These are phyloP conservation scores for Alliaria petiolata DNA, from an alignment of 345 rosid genomes.

Conservation along the genomic window DNA sequence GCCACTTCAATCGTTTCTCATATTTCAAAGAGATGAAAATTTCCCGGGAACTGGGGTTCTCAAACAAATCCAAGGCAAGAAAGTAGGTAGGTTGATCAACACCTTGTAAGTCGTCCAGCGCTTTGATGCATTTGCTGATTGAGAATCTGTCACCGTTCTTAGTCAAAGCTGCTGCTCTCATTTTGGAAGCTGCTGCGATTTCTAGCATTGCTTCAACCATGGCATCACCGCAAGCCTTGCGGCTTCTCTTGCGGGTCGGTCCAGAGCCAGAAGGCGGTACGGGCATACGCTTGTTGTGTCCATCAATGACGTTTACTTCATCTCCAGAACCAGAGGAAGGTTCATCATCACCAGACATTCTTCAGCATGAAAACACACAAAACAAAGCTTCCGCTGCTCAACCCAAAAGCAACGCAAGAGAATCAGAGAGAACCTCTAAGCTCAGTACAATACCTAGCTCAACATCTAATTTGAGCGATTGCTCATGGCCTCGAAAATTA, in stretches of 20 bases:
- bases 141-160: conserved; percentile 72
- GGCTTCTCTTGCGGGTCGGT: conserved; percentile 51
- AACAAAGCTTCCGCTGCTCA: not conserved
- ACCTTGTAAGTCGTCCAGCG: conserved; percentile 71
- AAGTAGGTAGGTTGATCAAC: conserved; percentile 61
- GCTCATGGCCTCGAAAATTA: not conserved
- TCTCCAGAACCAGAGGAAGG: conserved; percentile 27
- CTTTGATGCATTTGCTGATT: conserved; percentile 81
- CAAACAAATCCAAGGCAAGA: conserved; percentile 74
- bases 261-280: conserved; percentile 9
- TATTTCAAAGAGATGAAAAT: conserved; percentile 61
- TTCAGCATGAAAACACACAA: not conserved
- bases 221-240: conserved; percentile 77
- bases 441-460: no score
- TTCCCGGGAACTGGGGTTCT: conserved; percentile 66
- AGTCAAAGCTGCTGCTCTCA: conserved; percentile 67
- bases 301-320: conserved; percentile 17
- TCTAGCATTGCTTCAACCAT: conserved; percentile 90
- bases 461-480: not conserved
- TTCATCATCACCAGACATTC: conserved; percentile 33
- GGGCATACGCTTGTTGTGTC: conserved; percentile 9
- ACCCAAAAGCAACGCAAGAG: not conserved
- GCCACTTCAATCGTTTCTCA: conserved; percentile 73
- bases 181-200: conserved; percentile 79
- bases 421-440: not conserved